phyloP scores from a whole-genome alignment of 2,329 filamentous ascomycete genomes.

The Colletotrichum tanaceti region DNA sequence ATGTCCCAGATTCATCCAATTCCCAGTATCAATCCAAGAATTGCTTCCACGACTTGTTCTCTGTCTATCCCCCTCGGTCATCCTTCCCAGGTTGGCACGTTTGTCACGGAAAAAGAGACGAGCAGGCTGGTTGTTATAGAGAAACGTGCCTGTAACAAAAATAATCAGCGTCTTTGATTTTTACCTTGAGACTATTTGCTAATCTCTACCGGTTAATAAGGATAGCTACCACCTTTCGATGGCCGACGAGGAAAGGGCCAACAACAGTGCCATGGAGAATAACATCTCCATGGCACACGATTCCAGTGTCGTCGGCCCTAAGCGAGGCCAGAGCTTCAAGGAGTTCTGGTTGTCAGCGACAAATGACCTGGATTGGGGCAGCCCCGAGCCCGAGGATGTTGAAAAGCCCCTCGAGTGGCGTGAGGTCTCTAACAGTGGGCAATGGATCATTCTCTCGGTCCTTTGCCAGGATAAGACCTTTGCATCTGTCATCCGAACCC shows the following conservation, averaged over 20 bases:
- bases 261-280: background rate
- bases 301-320: background rate
- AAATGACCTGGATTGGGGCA: slow-evolving; percentile 26
- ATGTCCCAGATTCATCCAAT: slow-evolving; percentile 35
- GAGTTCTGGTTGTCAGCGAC: background rate
- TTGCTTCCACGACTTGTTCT: slow-evolving; percentile 43
- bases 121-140: background rate
- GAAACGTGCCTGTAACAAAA: background rate
- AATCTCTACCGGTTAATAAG: background rate
- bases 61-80: slow-evolving; percentile 45
- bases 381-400: slow-evolving; percentile 15
- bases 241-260: background rate
- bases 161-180: background rate
- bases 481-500: background rate
- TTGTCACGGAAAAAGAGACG: slow-evolving; percentile 14
- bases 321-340: slow-evolving; percentile 17
- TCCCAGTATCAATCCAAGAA: slow-evolving; percentile 44
- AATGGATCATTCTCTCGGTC: slow-evolving; percentile 23
- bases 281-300: background rate
- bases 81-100: slow-evolving; percentile 34
- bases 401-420: slow-evolving; percentile 4
- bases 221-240: background rate
- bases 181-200: background rate
- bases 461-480: slow-evolving; percentile 15
- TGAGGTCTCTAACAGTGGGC: background rate